Percentiles rank a stretch among this genome's conserved stretches.
These are phyloP conservation scores for Annulohypoxylon truncatum DNA, from an alignment of 2,329 filamentous ascomycete species.

Conservation along the genomic window DNA sequence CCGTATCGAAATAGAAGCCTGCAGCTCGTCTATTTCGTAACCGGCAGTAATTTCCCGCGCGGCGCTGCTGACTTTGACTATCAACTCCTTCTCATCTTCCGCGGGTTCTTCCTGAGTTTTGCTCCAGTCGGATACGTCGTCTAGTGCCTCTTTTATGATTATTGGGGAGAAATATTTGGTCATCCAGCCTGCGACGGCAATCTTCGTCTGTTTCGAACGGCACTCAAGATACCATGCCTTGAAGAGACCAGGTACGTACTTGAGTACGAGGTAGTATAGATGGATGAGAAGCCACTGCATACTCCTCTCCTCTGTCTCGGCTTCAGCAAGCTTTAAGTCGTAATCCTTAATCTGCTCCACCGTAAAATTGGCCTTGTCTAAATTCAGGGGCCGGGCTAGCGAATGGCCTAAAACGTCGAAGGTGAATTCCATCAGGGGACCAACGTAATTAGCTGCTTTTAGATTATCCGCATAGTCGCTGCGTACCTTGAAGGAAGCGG, in stretches of 20 bases:
- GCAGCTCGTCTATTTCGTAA: conserved; percentile 89
- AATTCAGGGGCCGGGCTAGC: conserved; percentile 76
- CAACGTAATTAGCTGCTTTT: conserved; percentile 76
- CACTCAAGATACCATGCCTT: conserved; percentile 88
- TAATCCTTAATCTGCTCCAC: conserved; percentile 66
- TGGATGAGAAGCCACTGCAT: conserved; percentile 87
- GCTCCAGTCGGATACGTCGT: conserved; percentile 76
- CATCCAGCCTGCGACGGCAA: conserved; percentile 86
- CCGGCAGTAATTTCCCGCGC: conserved; percentile 83
- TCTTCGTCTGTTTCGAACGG: conserved; percentile 81
- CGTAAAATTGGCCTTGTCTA: conserved; percentile 74
- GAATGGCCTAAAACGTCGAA: conserved; percentile 88
- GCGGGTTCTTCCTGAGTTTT: conserved; percentile 61
- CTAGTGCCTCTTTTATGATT: conserved; percentile 73
- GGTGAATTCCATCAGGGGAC: conserved; percentile 78
- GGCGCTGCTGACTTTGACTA: conserved; percentile 76
- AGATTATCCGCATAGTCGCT: conserved; percentile 83
- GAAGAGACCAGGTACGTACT: conserved; percentile 80
- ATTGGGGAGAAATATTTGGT: conserved; percentile 82
- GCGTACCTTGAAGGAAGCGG: conserved; percentile 84
- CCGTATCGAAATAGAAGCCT: conserved; percentile 83
- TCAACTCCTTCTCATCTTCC: conserved; percentile 66
- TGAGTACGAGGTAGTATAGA: conserved; percentile 84
- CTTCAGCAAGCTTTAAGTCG: conserved; percentile 62
- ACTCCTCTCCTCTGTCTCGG: conserved; percentile 75